phyloP scores from a whole-genome alignment of 2,329 filamentous ascomycete species.

The Beauveria sp. region DNA sequence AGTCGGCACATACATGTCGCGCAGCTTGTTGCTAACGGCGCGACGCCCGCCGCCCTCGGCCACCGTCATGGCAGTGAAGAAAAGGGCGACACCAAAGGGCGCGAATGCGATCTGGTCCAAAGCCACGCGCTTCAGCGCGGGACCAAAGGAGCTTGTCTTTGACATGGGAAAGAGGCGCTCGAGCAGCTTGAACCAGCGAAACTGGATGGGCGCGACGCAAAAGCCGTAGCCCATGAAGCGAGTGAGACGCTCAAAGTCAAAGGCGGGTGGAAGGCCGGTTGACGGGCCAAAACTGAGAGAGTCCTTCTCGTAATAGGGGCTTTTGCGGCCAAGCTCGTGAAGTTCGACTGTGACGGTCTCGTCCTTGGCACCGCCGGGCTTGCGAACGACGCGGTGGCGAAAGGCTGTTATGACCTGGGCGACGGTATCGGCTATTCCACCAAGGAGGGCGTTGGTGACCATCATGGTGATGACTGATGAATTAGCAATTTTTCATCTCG shows the following conservation, averaged over 20 bases:
- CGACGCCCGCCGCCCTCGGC: conserved; percentile 83
- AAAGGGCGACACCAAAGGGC: conserved; percentile 75
- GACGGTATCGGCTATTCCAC: conserved; percentile 92
- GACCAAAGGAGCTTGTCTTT: conserved; percentile 63
- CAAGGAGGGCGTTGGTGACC: conserved; percentile 94
- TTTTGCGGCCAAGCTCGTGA: conserved; percentile 76
- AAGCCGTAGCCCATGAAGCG: conserved; percentile 98
- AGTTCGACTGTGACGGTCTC: conserved; percentile 81
- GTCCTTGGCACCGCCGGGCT: conserved; percentile 53
- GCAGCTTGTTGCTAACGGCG: conserved; percentile 74
- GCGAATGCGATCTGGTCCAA: conserved; percentile 93
- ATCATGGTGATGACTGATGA: conserved; percentile 84
- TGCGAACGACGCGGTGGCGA: conserved; percentile 57
- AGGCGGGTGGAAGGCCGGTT: conserved; percentile 61
- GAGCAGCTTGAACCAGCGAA: conserved; percentile 90
- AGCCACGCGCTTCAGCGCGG: conserved; percentile 81
- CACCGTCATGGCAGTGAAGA: conserved; percentile 95
- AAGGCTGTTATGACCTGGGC: conserved; percentile 88
- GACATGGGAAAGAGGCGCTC: conserved; percentile 76
- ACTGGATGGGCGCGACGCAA: conserved; percentile 89
- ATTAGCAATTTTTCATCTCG: background rate
- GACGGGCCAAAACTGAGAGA: conserved; percentile 43
- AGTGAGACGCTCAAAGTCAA: conserved; percentile 91
- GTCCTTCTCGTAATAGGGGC: conserved; percentile 57
- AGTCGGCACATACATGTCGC: conserved; percentile 88